Evolutionary conservation across 192 early-diverging fungal species (phyloP).

Genomic region (Gaertneriomyces sp.): DNA sequence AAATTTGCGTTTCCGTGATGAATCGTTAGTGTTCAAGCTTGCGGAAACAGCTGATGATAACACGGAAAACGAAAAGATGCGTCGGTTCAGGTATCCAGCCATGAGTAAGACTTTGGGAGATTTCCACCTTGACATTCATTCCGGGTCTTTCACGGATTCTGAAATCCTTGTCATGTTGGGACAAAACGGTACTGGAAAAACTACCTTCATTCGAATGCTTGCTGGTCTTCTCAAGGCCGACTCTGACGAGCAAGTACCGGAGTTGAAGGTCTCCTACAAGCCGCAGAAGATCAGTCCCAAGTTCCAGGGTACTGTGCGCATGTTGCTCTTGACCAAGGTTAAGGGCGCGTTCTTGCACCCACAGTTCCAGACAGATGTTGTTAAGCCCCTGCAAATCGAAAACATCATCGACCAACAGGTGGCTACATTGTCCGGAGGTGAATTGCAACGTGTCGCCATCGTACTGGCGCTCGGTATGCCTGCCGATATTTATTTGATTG

Average conservation of each 20-base stretch:
- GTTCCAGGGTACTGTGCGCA: conserved; percentile 86
- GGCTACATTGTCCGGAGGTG: conserved; percentile 85
- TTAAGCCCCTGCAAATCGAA: conserved; percentile 91
- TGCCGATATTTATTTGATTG: conserved; percentile 96
- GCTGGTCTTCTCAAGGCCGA: conserved; percentile 81
- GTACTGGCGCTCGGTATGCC: conserved; percentile 81
- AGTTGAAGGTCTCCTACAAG: conserved; percentile 90
- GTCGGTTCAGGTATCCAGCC: conserved; percentile 78
- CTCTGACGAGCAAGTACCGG: conserved; percentile 70
- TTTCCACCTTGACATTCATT: conserved; percentile 74
- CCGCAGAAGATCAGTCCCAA: conserved; percentile 98
- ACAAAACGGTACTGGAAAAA: conserved; percentile 80
- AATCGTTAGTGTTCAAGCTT: conserved; percentile 86
- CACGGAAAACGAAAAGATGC: conserved; percentile 57
- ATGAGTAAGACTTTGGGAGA: conserved; percentile 84
- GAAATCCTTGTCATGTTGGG: conserved; percentile 98
- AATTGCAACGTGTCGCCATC: conserved; percentile 98
- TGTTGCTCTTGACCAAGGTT: conserved; percentile 88
- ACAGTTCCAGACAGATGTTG: conserved; percentile 95
- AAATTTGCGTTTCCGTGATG: conserved; percentile 98
- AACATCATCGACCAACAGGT: conserved; percentile 90
- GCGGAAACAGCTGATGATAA: conserved; percentile 85
- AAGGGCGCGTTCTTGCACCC: conserved; percentile 78
- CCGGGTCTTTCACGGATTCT: conserved; percentile 90
- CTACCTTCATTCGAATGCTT: conserved; percentile 92